Evolutionary conservation across 129 eudicot genomes (phyloP).

Genomic region (sunflower (Helianthus annuus)): DNA sequence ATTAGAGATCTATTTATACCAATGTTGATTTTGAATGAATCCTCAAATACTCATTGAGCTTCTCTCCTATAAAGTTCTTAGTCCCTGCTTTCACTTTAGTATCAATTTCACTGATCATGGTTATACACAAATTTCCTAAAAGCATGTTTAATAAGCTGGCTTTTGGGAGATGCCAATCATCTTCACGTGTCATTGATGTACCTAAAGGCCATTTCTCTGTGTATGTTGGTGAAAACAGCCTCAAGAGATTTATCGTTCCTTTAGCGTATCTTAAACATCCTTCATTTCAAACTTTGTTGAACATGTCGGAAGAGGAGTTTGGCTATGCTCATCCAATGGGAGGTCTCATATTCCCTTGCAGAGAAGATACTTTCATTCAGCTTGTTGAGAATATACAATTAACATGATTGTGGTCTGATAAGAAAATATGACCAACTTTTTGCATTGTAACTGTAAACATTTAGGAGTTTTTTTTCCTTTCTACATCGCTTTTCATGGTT

Average conservation of each 20-base stretch:
- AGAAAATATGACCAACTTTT: neutral
- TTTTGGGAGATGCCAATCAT: neutral
- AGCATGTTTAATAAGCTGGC: neutral
- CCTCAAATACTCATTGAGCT: neutral
- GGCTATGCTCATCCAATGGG: conserved; percentile 35
- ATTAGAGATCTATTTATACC: too few species aligned
- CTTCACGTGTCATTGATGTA: neutral
- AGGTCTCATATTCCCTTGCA: conserved; percentile 33
- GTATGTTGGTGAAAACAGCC: conserved; percentile 24
- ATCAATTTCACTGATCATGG: neutral
- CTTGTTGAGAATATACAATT: neutral
- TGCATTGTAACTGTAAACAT: neutral
- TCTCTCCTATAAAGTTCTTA: neutral
- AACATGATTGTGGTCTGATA: too few species aligned
- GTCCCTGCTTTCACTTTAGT: neutral
- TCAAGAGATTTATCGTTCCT: conserved; percentile 17
- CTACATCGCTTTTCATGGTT: neutral
- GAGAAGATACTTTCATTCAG: conserved; percentile 34
- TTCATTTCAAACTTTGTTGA: conserved; percentile 10
- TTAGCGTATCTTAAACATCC: conserved; percentile 24
- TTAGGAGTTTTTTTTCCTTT: neutral
- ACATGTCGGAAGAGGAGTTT: conserved; percentile 17
- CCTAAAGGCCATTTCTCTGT: conserved; percentile 22
- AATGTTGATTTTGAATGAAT: too few species aligned
- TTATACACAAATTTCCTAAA: neutral